Base-by-base conservation (phyloP, 768 basidiomycete genomes). In the Cantharellus cinnabarinus region DNA sequence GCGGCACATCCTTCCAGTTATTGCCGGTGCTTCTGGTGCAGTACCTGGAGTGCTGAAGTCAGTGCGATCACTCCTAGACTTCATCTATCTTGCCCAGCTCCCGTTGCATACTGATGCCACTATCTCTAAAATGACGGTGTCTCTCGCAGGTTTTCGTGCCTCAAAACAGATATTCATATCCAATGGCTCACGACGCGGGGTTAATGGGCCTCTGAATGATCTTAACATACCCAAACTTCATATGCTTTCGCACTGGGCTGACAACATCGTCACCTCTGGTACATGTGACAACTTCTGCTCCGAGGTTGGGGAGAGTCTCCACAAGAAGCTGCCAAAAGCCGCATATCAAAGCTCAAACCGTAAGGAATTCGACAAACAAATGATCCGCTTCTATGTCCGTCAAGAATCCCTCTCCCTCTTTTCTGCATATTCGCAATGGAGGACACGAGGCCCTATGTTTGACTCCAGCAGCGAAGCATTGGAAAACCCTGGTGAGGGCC, bases 181-280 rank as follows among this genome's bases (percentile, higher is more conserved):
- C 14, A 48, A 48, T 48, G 44, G 44, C 44, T 48, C 44, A 48
- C 44, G 44, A 48, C 10, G 10, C 29, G 44, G 44, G 41, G 58
- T 59, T 35, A n/a, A 3, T 3, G 58, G 2, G 2, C 37, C 41
- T n/a, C n/a, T 5, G 3, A 50, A 59, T 5, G 61, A 71, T 44
- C 74, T 75, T 64, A 68, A 71, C 37, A 66, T 75, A 5, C 71
- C 71, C 0, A 75, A 74, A 52, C 59, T 72, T 2, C 71, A 73
- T 58, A 65, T 60, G 3, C 38, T 68, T 3, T 35, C 56, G 0
- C 70, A 72, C 42, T 72, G 73, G 57, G 40, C 53, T 0, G n/a
- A 59, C 0, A 54, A 56, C 0, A 71, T 75, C 15, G 54, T 54
- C 2, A 42, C 39, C 1, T 68, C 67, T 56, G 74, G 73, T 0